These are phyloP conservation scores for Cladosporium colombiae DNA, from an alignment of 2,329 filamentous ascomycete genomes.

Conservation along the genomic window DNA sequence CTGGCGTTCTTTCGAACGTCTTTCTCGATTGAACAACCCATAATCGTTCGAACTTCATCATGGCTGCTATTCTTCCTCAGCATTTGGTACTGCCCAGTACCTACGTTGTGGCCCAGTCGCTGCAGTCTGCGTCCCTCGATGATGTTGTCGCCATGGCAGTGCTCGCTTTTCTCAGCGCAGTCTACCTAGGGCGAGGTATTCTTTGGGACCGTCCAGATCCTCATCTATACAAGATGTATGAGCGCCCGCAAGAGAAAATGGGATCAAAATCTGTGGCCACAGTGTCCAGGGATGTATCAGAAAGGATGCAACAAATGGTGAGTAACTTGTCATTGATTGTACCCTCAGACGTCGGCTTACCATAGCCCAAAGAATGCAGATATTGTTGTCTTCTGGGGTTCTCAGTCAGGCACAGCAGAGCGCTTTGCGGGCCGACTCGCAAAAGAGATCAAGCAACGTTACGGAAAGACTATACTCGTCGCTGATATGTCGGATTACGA, in stretches of 20 bases:
- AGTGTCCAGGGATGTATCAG: constrained; percentile 47
- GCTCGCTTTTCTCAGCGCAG: constrained; percentile 22
- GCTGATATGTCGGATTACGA: constrained; percentile 54
- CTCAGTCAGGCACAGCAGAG: constrained; percentile 51
- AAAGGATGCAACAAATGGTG: constrained; percentile 43
- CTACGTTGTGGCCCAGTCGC: neutral
- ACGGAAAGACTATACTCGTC: constrained; percentile 43
- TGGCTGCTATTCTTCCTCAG: neutral
- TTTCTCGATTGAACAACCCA: neutral
- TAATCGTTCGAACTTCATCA: neutral
- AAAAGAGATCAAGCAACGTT: constrained; percentile 43
- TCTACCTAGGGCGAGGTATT: constrained; percentile 20
- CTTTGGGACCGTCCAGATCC: constrained; percentile 54
- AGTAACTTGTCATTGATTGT: neutral
- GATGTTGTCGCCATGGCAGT: constrained; percentile 24
- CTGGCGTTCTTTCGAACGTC: neutral
- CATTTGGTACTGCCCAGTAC: neutral
- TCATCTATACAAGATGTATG: constrained; percentile 50
- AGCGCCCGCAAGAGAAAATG: constrained; percentile 49
- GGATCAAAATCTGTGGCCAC: constrained; percentile 24
- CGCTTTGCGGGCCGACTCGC: constrained; percentile 45
- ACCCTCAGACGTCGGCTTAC: neutral
- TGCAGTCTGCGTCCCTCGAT: constrained; percentile 16
- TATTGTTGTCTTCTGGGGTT: constrained; percentile 52
- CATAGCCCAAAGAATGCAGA: constrained; percentile 21